These are phyloP conservation scores for Pseudopithomyces chartarum DNA, from an alignment of 2,329 filamentous ascomycete species.

Conservation along the genomic window DNA sequence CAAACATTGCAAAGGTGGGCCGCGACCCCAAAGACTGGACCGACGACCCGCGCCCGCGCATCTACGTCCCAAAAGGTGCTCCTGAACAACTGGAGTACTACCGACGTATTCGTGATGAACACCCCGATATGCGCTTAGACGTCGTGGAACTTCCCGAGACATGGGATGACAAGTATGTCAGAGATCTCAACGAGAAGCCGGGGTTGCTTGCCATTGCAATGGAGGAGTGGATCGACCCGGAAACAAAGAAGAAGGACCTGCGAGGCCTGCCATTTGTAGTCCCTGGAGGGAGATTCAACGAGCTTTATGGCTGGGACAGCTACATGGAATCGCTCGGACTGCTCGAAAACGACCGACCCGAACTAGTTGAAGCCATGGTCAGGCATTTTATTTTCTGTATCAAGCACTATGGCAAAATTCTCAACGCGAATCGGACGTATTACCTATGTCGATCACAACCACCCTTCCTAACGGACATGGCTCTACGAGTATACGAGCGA, in stretches of 20 bases:
- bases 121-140: conserved; percentile 84
- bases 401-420: conserved; percentile 96
- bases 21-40: conserved; percentile 97
- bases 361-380: conserved; percentile 93
- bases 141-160: conserved; percentile 76
- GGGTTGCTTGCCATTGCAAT: conserved; percentile 90
- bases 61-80: conserved; percentile 85
- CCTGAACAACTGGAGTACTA: conserved; percentile 93
- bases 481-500: conserved; percentile 87
- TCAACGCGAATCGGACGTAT: conserved; percentile 96
- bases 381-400: conserved; percentile 98
- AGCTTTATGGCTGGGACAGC: conserved; percentile 98
- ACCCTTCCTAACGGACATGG: conserved; percentile 97
- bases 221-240: conserved; percentile 71
- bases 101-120: conserved; percentile 73
- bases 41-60: conserved; percentile 81
- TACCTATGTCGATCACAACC: conserved; percentile 94
- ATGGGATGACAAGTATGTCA: conserved; percentile 77
- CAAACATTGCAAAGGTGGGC: conserved; percentile 83
- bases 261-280: conserved; percentile 93
- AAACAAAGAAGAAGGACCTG: conserved; percentile 71
- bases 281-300: conserved; percentile 95
- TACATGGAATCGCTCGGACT: conserved; percentile 97
- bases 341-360: conserved; percentile 79
- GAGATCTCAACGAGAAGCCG: conserved; percentile 83